phyloP scores from a whole-genome alignment of 2,329 filamentous ascomycete species.

The Gnomoniopsis smithogilvyi region DNA sequence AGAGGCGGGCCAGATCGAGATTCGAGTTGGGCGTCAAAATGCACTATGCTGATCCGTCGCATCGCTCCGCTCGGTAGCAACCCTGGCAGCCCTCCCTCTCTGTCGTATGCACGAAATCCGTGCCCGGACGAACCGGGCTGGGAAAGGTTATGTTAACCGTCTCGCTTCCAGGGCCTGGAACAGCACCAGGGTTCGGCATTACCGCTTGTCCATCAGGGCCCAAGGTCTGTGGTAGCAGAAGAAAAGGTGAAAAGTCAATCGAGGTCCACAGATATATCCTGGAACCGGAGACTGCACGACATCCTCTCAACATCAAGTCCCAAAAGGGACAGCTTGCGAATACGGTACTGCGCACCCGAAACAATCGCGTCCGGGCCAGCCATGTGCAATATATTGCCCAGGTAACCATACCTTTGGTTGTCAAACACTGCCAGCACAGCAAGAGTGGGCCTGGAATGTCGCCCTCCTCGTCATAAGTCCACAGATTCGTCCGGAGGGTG shows the following conservation, averaged over 20 bases:
- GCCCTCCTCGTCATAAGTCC: neutral
- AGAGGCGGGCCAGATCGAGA: neutral
- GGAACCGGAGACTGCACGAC: neutral
- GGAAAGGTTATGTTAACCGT: neutral
- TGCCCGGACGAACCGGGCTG: neutral
- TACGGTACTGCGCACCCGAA: neutral
- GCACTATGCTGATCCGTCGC: neutral
- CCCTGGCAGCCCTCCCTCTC: neutral
- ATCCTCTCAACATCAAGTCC: neutral
- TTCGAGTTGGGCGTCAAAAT: neutral
- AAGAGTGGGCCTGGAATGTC: neutral
- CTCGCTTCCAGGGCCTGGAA: neutral
- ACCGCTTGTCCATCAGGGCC: neutral
- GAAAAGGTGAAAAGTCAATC: neutral
- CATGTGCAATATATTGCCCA: neutral
- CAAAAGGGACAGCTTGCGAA: slow-evolving; percentile 5
- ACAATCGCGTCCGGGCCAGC: neutral
- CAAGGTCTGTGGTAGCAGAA: neutral
- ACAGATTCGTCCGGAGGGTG: too few species aligned
- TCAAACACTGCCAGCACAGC: neutral
- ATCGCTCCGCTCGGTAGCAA: neutral
- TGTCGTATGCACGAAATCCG: neutral
- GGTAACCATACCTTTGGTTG: neutral
- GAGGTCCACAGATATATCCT: neutral
- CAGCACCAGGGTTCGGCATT: neutral